Base-by-base conservation (phyloP, 2,329 filamentous ascomycete species). In the Calonectria hongkongensis region DNA sequence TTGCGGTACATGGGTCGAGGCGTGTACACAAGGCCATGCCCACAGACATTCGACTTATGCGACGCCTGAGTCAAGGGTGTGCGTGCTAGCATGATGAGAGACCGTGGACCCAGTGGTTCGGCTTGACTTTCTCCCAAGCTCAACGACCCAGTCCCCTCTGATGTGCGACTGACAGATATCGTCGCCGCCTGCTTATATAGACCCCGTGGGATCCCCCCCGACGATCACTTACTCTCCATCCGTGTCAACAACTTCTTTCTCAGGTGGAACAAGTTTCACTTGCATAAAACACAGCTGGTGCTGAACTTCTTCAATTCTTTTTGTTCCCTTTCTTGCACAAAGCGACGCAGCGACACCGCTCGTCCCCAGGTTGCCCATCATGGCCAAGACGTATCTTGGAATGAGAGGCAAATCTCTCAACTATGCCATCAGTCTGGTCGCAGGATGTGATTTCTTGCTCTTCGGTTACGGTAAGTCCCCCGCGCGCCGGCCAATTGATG, bases 381-480 rank as follows among this genome's bases (percentile, higher is more conserved):
- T 83, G 80, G 77, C 74, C 69, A 83, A 80, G 76, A 85, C 82
- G 71, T 94, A 89, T 79, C 91, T 93, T 77, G 93, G 93, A 82
- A 88, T 94, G 73, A 88, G 88, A 68, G 93, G 93, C 85, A 85
- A 88, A 41, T 83, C 84, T 82, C 90, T 95, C 75, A 94, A 93
- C 85, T 88, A 90, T 82, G 92, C 92, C 67, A 91, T 95, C 77
- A 91, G 91, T 74, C 84, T 92, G n/a, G 89, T 95, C 79, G 93
- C 93, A 71, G 93, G 93, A 79, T 90, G 92, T 63, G 93, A 94
- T 83, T 94, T 94, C 81, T 85, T 94, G 75, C 91, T 90, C 28
- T 89, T 90, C 75, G 88, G 89, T 73, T 90, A 89, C 68, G 88
- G 88, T 90, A 82, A 64, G 83, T 63, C 21, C 18, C 18, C 47